phyloP scores from a whole-genome alignment of 163 green algal genomes.

The Trebouxiophyceae sp. region DNA sequence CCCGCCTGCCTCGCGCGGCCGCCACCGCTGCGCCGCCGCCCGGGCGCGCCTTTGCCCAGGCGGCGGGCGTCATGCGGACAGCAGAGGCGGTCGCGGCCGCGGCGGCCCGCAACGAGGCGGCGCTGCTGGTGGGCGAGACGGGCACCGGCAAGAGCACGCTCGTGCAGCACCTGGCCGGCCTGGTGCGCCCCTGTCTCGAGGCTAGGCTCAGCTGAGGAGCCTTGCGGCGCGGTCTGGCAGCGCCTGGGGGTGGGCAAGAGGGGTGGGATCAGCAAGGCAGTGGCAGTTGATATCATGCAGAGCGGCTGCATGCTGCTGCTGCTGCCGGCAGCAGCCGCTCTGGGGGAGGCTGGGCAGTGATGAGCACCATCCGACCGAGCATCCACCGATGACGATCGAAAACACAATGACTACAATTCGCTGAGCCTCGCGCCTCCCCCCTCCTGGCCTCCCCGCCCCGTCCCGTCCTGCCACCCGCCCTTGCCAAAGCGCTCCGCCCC shows the following conservation, averaged over 20 bases:
- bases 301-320: no score
- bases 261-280: no score
- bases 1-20: no score
- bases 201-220: no score
- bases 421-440: not conserved
- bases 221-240: no score
- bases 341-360: not conserved
- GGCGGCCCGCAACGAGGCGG: conserved; percentile 62
- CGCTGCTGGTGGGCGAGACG: conserved; percentile 96
- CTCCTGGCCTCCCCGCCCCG: no score
- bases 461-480: no score
- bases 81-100: conserved; percentile 79
- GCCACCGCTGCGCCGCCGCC: no score
- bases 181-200: no score
- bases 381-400: not conserved
- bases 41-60: conserved; percentile 85
- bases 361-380: not conserved
- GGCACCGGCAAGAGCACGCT: conserved; percentile 95
- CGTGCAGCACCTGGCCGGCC: conserved; percentile 68
- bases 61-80: conserved; percentile 71
- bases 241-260: no score
- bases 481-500: conserved; percentile 9
- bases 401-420: conserved; percentile 14
- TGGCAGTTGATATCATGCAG: no score
- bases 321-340: no score